A percentile compares a stretch with the other conserved stretches of the same genome.
These are phyloP conservation scores for Aleurites moluccanus DNA, from an alignment of 441 rosid genomes.

Conservation along the genomic window DNA sequence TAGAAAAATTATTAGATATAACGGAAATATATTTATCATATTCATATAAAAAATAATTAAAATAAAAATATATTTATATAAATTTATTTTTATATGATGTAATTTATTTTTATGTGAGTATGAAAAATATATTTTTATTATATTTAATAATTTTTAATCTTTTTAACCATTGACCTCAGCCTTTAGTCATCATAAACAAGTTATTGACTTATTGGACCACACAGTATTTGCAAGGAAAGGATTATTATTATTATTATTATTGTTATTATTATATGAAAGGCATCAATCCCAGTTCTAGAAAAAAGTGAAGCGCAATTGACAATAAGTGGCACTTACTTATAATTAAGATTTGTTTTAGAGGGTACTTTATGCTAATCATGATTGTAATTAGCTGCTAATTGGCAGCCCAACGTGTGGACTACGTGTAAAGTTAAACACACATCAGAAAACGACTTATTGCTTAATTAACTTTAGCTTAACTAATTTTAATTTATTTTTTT, in stretches of 20 bases:
- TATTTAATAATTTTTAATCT: no score
- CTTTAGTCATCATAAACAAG: neutral
- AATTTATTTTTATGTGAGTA: no score
- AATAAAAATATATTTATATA: no score
- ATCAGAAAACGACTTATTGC: conserved; percentile 19
- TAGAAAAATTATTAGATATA: no score
- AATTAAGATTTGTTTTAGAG: neutral
- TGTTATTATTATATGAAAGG: neutral
- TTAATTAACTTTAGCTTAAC: neutral
- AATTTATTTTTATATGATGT: no score
- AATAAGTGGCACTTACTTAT: neutral
- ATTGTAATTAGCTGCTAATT: conserved; percentile 16
- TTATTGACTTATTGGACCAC: neutral
- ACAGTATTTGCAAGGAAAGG: no score
- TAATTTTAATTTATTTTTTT: neutral
- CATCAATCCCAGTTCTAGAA: neutral
- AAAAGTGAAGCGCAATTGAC: neutral
- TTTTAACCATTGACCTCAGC: neutral
- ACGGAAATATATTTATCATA: no score
- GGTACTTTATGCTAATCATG: conserved; percentile 19
- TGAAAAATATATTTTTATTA: no score
- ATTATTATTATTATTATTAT: no score
- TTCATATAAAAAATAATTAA: no score
- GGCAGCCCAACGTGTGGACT: conserved; percentile 22
- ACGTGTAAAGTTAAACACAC: conserved; percentile 29